Percentiles rank a stretch among this genome's conserved stretches.
Evolutionary conservation across 2,329 filamentous ascomycete genomes (phyloP).

Genomic region (Cladobotryum mycophilum): DNA sequence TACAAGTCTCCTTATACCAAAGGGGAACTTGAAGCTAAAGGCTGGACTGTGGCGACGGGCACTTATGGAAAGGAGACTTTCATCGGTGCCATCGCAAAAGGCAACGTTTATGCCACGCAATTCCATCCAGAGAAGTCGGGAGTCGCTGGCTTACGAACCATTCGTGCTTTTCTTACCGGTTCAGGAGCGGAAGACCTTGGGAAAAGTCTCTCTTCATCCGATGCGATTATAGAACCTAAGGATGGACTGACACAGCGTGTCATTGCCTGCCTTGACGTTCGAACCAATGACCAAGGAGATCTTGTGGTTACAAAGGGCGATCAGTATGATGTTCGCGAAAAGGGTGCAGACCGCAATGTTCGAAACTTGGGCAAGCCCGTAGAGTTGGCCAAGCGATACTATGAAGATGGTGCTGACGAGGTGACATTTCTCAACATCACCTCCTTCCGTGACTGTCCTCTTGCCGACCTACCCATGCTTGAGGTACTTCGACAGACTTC

Average conservation of each 20-base stretch:
- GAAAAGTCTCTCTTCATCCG: conserved; percentile 10
- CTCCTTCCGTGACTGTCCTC: conserved; percentile 88
- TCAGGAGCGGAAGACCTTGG: conserved; percentile 48
- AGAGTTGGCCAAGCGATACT: conserved; percentile 88
- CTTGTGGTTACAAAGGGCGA: conserved; percentile 97
- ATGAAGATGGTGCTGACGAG: conserved; percentile 94
- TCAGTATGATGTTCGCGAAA: conserved; percentile 96
- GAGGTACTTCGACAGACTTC: conserved; percentile 84
- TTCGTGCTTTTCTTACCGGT: conserved; percentile 83
- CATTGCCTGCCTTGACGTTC: conserved; percentile 93
- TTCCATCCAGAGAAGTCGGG: conserved; percentile 99
- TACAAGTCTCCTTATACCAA: conserved; percentile 74
- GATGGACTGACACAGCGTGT: conserved; percentile 85
- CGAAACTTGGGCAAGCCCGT: conserved; percentile 96
- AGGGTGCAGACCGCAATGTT: conserved; percentile 58
- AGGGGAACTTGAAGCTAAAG: conserved; percentile 69
- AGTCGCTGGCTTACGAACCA: conserved; percentile 73
- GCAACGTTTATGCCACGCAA: conserved; percentile 84
- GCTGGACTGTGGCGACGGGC: conserved; percentile 89
- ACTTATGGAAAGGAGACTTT: conserved; percentile 86
- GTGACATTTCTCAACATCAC: conserved; percentile 98
- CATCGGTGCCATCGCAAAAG: conserved; percentile 79
- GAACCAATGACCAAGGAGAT: conserved; percentile 89
- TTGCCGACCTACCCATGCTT: conserved; percentile 91
- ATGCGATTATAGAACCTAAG: conserved; percentile 17